phyloP scores from a whole-genome alignment of 345 rosid species.

The Brassica carinata region DNA sequence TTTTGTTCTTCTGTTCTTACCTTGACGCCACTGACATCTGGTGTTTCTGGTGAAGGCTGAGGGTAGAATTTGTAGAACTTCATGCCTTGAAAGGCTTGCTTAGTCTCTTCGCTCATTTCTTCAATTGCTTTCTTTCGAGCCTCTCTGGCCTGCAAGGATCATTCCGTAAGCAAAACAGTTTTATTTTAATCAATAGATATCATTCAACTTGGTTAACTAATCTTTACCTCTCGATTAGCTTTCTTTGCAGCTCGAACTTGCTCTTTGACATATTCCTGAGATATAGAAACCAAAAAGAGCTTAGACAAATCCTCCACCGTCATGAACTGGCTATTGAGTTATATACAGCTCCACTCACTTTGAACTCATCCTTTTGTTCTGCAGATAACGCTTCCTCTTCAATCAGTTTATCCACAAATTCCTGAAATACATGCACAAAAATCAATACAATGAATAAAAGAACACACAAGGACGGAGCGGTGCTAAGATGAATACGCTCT shows the following conservation, averaged over 20 bases:
- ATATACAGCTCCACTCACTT: conserved; percentile 47
- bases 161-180: conserved; percentile 7
- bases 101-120: conserved; percentile 85
- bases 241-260: conserved; percentile 86
- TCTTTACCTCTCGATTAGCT: conserved; percentile 77
- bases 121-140: conserved; percentile 76
- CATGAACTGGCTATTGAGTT: conserved; percentile 3
- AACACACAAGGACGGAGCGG: conserved; percentile 3
- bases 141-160: conserved; percentile 68
- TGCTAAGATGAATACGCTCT: neutral
- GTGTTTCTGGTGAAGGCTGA: conserved; percentile 50
- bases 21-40: conserved; percentile 56
- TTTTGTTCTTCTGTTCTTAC: conserved; percentile 39
- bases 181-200: neutral
- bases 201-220: neutral
- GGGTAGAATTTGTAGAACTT: conserved; percentile 98
- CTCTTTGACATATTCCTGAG: conserved; percentile 77
- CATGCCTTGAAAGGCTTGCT: conserved; percentile 62
- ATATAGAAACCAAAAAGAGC: neutral
- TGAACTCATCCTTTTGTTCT: conserved; percentile 86
- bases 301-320: conserved; percentile 5
- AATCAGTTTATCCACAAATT: conserved; percentile 64
- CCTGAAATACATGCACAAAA: conserved; percentile 48
- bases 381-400: conserved; percentile 62
- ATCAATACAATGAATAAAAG: conserved; percentile 15